Base-by-base conservation (phyloP, 1,284 basidiomycete genomes). In the Apiotrichum brassicae region DNA sequence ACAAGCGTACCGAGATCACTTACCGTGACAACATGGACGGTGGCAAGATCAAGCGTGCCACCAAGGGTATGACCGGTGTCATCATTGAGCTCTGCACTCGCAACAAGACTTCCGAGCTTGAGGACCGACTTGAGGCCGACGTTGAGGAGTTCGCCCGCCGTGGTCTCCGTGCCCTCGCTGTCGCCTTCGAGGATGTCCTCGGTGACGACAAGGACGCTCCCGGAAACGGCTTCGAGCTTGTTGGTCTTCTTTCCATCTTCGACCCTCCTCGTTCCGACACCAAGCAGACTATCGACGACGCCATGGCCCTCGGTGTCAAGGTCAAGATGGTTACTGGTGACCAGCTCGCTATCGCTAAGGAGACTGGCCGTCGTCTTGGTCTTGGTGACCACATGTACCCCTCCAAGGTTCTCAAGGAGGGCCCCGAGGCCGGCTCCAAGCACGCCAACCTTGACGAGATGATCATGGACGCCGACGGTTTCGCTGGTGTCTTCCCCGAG, bases 321-420 rank as follows among this genome's bases (percentile, higher is more conserved):
- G 93, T 97, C 75, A 97, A 97, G 86, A 97, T 97, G 94, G 92
- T 97, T 59, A 97, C 93, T 42, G 93, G 93, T 82, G 93, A 97
- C 76, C 91, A 97, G 79, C 88, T 97, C 69, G 93, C 94, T 64
- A 97, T 97, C 62, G 93, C 93, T 53, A 97, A 97, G 83, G 94
- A 97, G 76, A 97, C 93, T 58, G 93, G 94, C 63, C 87, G 92
- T 76, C 88, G 92, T 79, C 87, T 97, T 51, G 93, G 93, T 69
- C 79, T 88, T 58, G 90, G 90, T 73, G 90, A 93, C 76, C 88
- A 94, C 81, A 94, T 95, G 89, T 94, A 92, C 81, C 84, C 87
- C 58, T 85, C 90, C 63, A 92, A 92, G 81, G 89, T 93, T 39
- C 81, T 94, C 71, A 91, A 92, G 81, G 87, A 92, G 53, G 89